Conservation (phyloP, 129 eudicot genomes). For the Flaveria brownii region DNA sequence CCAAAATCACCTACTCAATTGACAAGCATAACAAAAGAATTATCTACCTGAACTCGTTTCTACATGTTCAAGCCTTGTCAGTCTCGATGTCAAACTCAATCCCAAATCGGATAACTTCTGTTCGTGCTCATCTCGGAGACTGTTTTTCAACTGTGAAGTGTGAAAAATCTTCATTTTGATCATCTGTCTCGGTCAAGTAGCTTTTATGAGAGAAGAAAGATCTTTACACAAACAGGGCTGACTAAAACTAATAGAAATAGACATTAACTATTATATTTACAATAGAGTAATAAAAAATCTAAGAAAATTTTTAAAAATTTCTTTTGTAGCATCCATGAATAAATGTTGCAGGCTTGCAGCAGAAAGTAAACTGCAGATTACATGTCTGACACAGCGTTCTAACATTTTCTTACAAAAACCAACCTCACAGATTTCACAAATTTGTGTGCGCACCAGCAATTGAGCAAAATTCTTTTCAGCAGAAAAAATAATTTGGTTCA, state of each 20-base stretch:
- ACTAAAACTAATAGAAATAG: no score
- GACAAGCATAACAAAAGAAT: no score
- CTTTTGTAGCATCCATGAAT: constrained; percentile 23
- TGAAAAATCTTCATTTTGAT: no score
- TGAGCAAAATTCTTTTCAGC: constrained; percentile 7
- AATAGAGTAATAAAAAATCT: neutral
- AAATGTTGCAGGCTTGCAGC: constrained; percentile 4
- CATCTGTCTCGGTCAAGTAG: constrained; percentile 40
- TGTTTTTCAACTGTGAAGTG: no score
- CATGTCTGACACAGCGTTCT: constrained; percentile 18
- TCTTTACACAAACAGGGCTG: no score
- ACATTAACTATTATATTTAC: neutral
- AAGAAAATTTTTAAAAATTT: neutral
- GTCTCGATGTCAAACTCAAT: no score
- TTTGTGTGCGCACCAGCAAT: constrained; percentile 13
- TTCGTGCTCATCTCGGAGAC: no score
- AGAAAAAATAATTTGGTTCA: constrained; percentile 22
- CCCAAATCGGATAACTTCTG: no score
- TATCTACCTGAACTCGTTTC: no score
- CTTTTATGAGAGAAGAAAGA: no score
- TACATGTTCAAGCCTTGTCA: no score
- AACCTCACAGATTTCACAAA: constrained; percentile 23
- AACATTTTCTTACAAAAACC: constrained; percentile 28
- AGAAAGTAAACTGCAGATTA: constrained; percentile 10
- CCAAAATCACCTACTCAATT: no score